Evolutionary conservation across 495 filamentous ascomycete genomes (phyloP).

Genomic region (Lophiotrema nucula): DNA sequence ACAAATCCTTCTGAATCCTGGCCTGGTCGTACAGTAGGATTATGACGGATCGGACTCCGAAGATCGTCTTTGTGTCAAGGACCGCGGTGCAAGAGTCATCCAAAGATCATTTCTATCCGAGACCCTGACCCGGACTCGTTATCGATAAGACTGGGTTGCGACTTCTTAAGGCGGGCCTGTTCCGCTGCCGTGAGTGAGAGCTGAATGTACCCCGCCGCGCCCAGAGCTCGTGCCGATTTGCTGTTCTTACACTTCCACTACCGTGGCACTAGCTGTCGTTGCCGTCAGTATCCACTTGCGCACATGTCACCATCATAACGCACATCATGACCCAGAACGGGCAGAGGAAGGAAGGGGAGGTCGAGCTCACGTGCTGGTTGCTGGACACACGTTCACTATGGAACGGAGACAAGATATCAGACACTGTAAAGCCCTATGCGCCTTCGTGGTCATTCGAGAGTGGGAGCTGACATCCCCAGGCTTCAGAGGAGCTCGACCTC

Average conservation of each 20-base stretch:
- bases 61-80: background rate
- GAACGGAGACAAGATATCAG: slow-evolving; percentile 39
- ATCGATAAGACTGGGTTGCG: slow-evolving; percentile 17
- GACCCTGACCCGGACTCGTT: background rate
- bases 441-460: background rate
- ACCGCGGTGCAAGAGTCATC: slow-evolving; percentile 11
- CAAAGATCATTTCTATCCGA: background rate
- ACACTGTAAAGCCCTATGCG: slow-evolving; percentile 31
- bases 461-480: slow-evolving; percentile 39
- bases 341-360: background rate
- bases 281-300: too few relatives aligned
- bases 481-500: slow-evolving; percentile 56
- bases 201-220: too few relatives aligned
- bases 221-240: too few relatives aligned
- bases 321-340: background rate
- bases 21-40: background rate
- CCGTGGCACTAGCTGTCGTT: too few relatives aligned
- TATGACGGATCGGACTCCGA: slow-evolving; percentile 19
- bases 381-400: slow-evolving; percentile 43
- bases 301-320: too few relatives aligned
- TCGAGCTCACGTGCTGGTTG: slow-evolving; percentile 41
- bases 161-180: slow-evolving; percentile 5
- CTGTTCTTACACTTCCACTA: too few relatives aligned
- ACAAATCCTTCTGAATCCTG: background rate
- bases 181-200: background rate